Evolutionary conservation across 345 rosid genomes (phyloP).

Genomic region (Hibiscus trionum): DNA sequence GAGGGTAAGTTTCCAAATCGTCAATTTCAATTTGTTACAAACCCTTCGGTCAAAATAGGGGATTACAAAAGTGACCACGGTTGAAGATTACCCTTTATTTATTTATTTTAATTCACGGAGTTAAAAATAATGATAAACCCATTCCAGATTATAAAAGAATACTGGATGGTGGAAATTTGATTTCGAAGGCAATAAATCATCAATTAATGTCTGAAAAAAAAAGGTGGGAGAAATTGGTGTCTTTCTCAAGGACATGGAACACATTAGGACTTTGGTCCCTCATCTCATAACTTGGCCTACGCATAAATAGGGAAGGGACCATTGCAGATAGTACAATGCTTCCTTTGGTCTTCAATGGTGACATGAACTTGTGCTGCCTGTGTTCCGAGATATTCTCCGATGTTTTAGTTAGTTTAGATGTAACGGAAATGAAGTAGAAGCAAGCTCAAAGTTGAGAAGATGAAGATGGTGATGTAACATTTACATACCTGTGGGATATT

Average conservation of each 20-base stretch:
- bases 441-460: too few species aligned
- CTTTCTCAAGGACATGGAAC: neutral
- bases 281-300: neutral
- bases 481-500: too few species aligned
- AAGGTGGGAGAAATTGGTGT: neutral
- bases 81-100: neutral
- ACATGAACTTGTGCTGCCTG: too few species aligned
- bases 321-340: neutral
- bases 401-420: too few species aligned
- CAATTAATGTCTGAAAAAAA: neutral
- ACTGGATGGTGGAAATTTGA: neutral
- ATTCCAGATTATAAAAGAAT: neutral
- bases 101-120: neutral
- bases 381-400: too few species aligned
- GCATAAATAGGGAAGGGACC: neutral
- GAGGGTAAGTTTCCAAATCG: too few species aligned
- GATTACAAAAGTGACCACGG: too few species aligned
- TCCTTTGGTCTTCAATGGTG: neutral
- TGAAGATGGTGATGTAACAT: too few species aligned
- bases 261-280: neutral
- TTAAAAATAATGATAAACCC: neutral
- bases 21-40: too few species aligned
- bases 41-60: too few species aligned
- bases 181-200: neutral
- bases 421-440: too few species aligned